phyloP scores from a whole-genome alignment of 164 flowering plant genomes.

The Macadamia integrifolia region DNA sequence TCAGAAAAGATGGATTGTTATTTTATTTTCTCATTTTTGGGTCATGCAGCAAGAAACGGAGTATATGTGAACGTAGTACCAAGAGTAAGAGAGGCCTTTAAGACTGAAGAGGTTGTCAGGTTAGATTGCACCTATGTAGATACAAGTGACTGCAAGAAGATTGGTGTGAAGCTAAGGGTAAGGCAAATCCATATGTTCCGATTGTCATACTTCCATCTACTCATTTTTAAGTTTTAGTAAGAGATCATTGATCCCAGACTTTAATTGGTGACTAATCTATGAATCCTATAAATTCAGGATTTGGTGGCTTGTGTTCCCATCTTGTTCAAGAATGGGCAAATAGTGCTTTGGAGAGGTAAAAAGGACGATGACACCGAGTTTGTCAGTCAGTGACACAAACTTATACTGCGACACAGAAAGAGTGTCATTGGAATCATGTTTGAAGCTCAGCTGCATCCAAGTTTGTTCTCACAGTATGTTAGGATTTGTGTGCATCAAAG shows the following conservation, averaged over 20 bases:
- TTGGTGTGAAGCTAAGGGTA: conserved; percentile 85
- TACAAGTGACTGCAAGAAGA: conserved; percentile 78
- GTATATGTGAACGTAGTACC: conserved; percentile 83
- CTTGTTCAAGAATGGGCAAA: conserved; percentile 79
- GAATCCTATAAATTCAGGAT: conserved; percentile 47
- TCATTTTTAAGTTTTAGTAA: background rate
- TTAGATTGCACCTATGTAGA: conserved; percentile 78
- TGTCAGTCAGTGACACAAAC: background rate
- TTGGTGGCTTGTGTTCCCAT: conserved; percentile 93
- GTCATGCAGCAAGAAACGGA: conserved; percentile 73
- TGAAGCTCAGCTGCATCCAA: too few species aligned
- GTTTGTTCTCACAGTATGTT: too few species aligned
- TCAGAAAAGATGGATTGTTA: background rate
- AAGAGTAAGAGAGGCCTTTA: conserved; percentile 70
- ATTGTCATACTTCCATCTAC: background rate
- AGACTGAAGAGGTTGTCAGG: conserved; percentile 71
- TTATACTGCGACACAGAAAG: too few species aligned
- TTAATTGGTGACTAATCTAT: background rate
- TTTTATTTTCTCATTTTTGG: background rate
- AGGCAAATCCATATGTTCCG: background rate
- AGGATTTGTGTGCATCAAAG: too few species aligned
- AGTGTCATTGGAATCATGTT: too few species aligned
- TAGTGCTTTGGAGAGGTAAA: conserved; percentile 80
- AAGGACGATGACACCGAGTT: conserved; percentile 18
- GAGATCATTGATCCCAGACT: too few species aligned